Percentiles rank a stretch among this genome's conserved stretches.
Evolutionary conservation across 2,329 filamentous ascomycete genomes (phyloP).

Genomic region (Pseudogymnoascus sp.): DNA sequence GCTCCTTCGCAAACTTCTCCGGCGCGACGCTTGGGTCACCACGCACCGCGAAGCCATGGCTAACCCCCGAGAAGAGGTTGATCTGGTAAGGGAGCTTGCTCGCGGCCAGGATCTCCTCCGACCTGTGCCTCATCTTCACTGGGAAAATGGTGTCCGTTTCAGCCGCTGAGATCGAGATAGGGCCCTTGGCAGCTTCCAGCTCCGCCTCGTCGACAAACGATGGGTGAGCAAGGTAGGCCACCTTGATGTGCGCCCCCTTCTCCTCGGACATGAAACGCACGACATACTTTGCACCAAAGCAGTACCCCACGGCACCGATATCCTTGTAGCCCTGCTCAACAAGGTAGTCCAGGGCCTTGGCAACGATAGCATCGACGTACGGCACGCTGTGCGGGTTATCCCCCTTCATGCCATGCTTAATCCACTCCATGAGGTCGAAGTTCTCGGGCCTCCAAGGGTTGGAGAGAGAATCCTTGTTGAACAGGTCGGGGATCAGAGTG

Average conservation of each 20-base stretch:
- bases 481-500: slow-evolving; percentile 59
- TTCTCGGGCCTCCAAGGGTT: slow-evolving; percentile 37
- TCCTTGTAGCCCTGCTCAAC: slow-evolving; percentile 49
- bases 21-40: slow-evolving; percentile 51
- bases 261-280: slow-evolving; percentile 55
- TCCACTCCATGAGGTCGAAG: slow-evolving; percentile 45
- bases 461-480: slow-evolving; percentile 56
- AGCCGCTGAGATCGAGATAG: slow-evolving; percentile 58
- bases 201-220: slow-evolving; percentile 65
- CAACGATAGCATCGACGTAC: slow-evolving; percentile 35
- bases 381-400: slow-evolving; percentile 27
- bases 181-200: slow-evolving; percentile 57
- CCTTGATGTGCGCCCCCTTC: slow-evolving; percentile 54
- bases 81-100: slow-evolving; percentile 56
- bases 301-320: slow-evolving; percentile 63
- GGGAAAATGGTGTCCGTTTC: slow-evolving; percentile 63
- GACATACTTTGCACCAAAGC: slow-evolving; percentile 71
- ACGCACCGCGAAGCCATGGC: slow-evolving; percentile 70
- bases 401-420: slow-evolving; percentile 25
- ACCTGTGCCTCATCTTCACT: slow-evolving; percentile 53
- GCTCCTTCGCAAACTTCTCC: slow-evolving; percentile 67
- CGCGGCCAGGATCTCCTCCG: slow-evolving; percentile 55
- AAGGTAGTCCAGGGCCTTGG: slow-evolving; percentile 49
- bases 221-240: slow-evolving; percentile 69
- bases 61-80: slow-evolving; percentile 62